Base-by-base conservation (phyloP, 768 basidiomycete genomes). In the Neoboletus brunneissimus region DNA sequence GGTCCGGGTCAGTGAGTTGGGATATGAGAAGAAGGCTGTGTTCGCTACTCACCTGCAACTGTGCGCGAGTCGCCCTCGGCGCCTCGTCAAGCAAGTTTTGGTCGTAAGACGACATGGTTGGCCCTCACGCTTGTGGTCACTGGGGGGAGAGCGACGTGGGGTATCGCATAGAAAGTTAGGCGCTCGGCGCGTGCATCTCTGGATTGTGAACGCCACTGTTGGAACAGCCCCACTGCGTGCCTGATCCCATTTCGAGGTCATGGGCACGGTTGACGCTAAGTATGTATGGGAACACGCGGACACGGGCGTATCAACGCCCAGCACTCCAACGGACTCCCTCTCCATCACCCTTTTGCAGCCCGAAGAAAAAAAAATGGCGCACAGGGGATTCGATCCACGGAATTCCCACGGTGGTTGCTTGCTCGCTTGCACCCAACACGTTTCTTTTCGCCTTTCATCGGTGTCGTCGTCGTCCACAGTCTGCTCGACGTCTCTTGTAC, bases 1-100 rank as follows among this genome's bases (percentile, higher is more conserved):
- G 35, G 50, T 40, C n/a, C n/a, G n/a, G n/a, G n/a, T n/a, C n/a
- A n/a, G n/a, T 8, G 13, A 8, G 22, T n/a, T 5, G 15, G 29
- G 23, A 25, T 13, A 34, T 1, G 12, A 20, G 22, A 40, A 31
- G 35, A 37, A 47, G 63, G 63, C 58, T 51, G 53, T 69, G 59
- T 62, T n/a, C 20, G 72, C 68, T 48, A 53, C 72, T 38, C 32
- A 78, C 78, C 70, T 79, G 79, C 51, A 75, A 46, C 60, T 79
- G 77, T 4, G 73, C 71, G 31, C 72, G 75, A 6, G 78, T 80
- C 5, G 78, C 76, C 27, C 44, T 68, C 42, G 78, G 79, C 45
- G 75, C 76, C 18, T 67, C 69, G 25, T 68, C 73, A 15, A 79
- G 72, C 20, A 80, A 56, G 31, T 56, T 69, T 23, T 75, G 72